These are phyloP conservation scores for Tetrapisispora taiwanensis DNA, from an alignment of 805 yeast species.

Conservation along the genomic window DNA sequence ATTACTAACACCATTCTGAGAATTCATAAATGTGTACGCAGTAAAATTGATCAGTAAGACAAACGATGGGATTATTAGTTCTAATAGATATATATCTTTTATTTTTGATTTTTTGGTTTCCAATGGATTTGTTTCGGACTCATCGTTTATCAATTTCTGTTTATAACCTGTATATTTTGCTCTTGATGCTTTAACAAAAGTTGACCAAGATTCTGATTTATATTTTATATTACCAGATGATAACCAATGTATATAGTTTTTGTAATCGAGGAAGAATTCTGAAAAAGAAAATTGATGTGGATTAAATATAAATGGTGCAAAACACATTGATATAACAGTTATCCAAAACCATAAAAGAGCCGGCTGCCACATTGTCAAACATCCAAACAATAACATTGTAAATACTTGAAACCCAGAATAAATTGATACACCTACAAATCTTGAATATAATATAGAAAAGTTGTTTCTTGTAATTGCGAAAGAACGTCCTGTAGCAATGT, in stretches of 20 bases:
- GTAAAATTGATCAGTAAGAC: slow-evolving; percentile 58
- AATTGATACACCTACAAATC: slow-evolving; percentile 67
- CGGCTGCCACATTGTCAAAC: slow-evolving; percentile 72
- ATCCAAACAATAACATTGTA: slow-evolving; percentile 63
- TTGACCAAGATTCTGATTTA: slow-evolving; percentile 72
- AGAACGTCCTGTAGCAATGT: slow-evolving; percentile 89
- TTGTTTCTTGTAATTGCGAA: slow-evolving; percentile 78
- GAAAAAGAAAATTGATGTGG: slow-evolving; percentile 66
- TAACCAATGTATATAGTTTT: slow-evolving; percentile 60
- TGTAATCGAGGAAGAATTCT: slow-evolving; percentile 64
- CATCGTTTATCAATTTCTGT: slow-evolving; percentile 55
- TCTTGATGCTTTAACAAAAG: slow-evolving; percentile 62
- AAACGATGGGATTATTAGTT: slow-evolving; percentile 61
- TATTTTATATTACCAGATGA: slow-evolving; percentile 64
- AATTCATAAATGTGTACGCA: slow-evolving; percentile 72
- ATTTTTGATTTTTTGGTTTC: slow-evolving; percentile 70
- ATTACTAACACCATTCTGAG: slow-evolving; percentile 69
- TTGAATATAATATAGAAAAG: slow-evolving; percentile 61
- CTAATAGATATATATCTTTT: slow-evolving; percentile 68
- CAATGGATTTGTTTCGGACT: slow-evolving; percentile 52
- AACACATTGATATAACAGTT: slow-evolving; percentile 51
- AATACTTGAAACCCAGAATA: slow-evolving; percentile 67
- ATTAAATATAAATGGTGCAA: slow-evolving; percentile 66
- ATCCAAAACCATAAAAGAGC: slow-evolving; percentile 68
- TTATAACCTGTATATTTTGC: slow-evolving; percentile 90